Conservation (phyloP, 305 asterid species). For the Ruellia speciosa region DNA sequence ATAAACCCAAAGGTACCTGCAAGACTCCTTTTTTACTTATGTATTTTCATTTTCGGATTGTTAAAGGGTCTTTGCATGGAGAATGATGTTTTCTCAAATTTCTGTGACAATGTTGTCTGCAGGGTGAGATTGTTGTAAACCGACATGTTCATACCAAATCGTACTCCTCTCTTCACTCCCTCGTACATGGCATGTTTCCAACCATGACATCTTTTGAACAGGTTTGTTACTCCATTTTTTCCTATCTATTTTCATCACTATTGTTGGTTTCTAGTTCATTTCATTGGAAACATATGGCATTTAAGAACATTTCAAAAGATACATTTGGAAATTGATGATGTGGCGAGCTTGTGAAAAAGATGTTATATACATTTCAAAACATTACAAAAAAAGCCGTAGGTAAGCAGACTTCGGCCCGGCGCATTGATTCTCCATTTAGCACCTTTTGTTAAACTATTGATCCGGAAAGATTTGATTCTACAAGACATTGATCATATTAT, state of each 20-base stretch:
- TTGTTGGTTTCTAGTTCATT: neutral
- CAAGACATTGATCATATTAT: too few species aligned
- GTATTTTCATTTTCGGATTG: neutral
- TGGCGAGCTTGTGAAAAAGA: too few species aligned
- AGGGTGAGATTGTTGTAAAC: conserved; percentile 92
- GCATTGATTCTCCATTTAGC: too few species aligned
- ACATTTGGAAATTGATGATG: too few species aligned
- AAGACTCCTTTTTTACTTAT: conserved; percentile 9
- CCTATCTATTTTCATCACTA: neutral
- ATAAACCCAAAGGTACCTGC: conserved; percentile 77
- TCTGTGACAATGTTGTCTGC: conserved; percentile 18
- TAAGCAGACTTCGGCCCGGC: too few species aligned
- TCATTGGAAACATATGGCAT: neutral
- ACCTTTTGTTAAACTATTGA: too few species aligned
- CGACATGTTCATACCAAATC: conserved; percentile 64
- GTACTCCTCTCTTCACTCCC: conserved; percentile 60
- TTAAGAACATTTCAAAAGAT: neutral
- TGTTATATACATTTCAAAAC: too few species aligned
- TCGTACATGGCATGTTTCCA: conserved; percentile 90
- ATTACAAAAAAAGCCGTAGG: too few species aligned
- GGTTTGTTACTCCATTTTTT: conserved; percentile 34
- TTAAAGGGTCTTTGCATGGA: conserved; percentile 2
- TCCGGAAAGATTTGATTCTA: too few species aligned
- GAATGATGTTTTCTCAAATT: conserved; percentile 13
- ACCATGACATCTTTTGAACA: conserved; percentile 48